Percentiles rank a stretch among this genome's conserved stretches.
phyloP scores from a whole-genome alignment of 169 alveolate genomes.

The Ichthyophthirius multifiliis region DNA sequence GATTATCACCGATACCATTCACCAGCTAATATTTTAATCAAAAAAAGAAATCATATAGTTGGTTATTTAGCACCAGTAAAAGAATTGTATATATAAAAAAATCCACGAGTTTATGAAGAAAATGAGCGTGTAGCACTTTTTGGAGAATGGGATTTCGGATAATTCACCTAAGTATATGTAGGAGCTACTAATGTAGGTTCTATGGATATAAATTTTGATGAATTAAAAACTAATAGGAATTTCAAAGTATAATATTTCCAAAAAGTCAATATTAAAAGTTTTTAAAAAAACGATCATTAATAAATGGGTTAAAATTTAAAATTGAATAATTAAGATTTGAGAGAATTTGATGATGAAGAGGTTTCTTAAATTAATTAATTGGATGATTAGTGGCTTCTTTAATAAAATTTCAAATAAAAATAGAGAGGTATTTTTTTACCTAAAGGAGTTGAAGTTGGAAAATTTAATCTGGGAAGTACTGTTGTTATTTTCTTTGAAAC shows the following conservation, averaged over 20 bases:
- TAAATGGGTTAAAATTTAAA: background rate
- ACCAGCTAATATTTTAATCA: slow-evolving; percentile 72
- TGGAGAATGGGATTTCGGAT: slow-evolving; percentile 85
- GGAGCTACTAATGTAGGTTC: slow-evolving; percentile 91
- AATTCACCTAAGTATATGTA: slow-evolving; percentile 77
- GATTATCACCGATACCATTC: slow-evolving; percentile 91
- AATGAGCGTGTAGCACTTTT: slow-evolving; percentile 88
- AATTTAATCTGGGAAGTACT: slow-evolving; percentile 87
- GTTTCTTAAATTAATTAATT: background rate
- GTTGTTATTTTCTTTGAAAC: slow-evolving; percentile 85
- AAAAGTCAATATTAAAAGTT: background rate
- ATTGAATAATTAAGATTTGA: background rate
- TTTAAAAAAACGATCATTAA: background rate
- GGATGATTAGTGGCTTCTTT: background rate
- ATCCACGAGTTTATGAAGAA: slow-evolving; percentile 68
- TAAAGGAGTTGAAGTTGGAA: slow-evolving; percentile 89
- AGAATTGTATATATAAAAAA: slow-evolving; percentile 45
- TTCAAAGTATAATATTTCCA: slow-evolving; percentile 8
- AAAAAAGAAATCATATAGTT: slow-evolving; percentile 79
- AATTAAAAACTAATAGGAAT: slow-evolving; percentile 8
- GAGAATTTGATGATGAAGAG: background rate
- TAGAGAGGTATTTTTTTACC: slow-evolving; percentile 11
- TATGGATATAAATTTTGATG: slow-evolving; percentile 66
- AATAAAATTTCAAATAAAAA: slow-evolving; percentile 27
- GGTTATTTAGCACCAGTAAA: slow-evolving; percentile 80